Conservation (phyloP, 2,329 filamentous ascomycete species). For the Verticillium longisporum region DNA sequence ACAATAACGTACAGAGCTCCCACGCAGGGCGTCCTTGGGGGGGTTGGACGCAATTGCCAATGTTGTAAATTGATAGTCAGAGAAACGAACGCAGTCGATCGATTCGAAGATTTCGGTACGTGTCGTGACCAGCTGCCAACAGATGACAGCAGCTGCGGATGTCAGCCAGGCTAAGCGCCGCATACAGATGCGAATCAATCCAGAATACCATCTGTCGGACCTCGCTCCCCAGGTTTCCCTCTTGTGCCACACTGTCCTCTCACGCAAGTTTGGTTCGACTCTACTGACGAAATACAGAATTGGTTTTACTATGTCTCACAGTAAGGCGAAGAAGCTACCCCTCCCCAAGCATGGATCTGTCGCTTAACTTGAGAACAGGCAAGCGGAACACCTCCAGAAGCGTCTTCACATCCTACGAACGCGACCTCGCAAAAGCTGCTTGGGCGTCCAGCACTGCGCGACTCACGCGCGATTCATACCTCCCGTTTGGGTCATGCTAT, state of each 20-base stretch:
- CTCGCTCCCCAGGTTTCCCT: background rate
- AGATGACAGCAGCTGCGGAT: background rate
- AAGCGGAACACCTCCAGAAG: conserved; percentile 89
- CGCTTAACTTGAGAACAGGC: conserved; percentile 30
- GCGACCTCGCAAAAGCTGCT: conserved; percentile 69
- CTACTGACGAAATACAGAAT: background rate
- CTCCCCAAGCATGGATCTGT: background rate
- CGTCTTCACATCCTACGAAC: conserved; percentile 91
- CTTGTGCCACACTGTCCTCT: background rate
- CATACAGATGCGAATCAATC: no score
- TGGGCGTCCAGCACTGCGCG: conserved; percentile 83
- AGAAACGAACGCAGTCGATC: background rate
- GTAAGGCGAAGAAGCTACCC: conserved; percentile 23
- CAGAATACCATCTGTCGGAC: no score
- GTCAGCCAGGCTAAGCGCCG: background rate
- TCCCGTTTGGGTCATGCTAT: conserved; percentile 82
- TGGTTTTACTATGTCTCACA: conserved; percentile 37
- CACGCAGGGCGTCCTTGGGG: no score
- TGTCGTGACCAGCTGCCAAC: background rate
- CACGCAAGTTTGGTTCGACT: background rate
- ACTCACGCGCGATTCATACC: conserved; percentile 82
- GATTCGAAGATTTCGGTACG: background rate
- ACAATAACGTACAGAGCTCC: background rate
- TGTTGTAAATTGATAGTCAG: background rate
- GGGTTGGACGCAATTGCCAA: background rate